phyloP scores from a whole-genome alignment of 2,329 filamentous ascomycete genomes.

The Trichoderma polysporum region DNA sequence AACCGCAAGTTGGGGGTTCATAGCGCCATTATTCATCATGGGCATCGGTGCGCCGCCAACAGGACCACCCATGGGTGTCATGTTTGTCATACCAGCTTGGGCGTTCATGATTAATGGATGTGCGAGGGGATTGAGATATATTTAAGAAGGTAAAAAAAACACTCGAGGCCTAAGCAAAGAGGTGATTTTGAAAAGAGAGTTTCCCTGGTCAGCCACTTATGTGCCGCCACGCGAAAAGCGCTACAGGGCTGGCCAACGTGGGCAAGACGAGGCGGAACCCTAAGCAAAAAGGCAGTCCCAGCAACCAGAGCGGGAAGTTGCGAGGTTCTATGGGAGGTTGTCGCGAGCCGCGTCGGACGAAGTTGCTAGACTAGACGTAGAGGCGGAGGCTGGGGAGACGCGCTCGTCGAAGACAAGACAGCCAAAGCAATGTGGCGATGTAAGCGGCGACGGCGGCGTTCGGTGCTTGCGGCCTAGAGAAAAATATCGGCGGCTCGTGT shows the following conservation, averaged over 20 bases:
- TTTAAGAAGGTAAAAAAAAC: neutral
- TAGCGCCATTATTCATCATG: constrained; percentile 64
- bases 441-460: constrained; percentile 18
- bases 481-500: constrained; percentile 1
- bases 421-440: neutral
- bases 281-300: neutral
- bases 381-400: constrained; percentile 8
- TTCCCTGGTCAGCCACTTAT: constrained; percentile 34
- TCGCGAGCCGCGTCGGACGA: constrained; percentile 18
- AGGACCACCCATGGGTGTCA: constrained; percentile 67
- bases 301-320: neutral
- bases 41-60: constrained; percentile 60
- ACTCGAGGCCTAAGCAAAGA: neutral
- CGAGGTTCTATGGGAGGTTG: neutral
- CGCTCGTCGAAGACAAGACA: constrained; percentile 8
- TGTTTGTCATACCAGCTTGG: constrained; percentile 65
- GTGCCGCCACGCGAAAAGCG: constrained; percentile 37
- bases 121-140: constrained; percentile 9
- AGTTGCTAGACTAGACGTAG: neutral
- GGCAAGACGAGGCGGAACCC: constrained; percentile 32
- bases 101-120: constrained; percentile 62
- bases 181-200: constrained; percentile 20
- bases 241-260: constrained; percentile 36
- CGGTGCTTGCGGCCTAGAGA: constrained; percentile 2
- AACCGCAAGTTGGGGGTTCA: constrained; percentile 35